Percentiles rank a stretch among this genome's conserved stretches.
Conservation (phyloP, 1,139 yeast genomes). For the Candida sanyaensis region DNA sequence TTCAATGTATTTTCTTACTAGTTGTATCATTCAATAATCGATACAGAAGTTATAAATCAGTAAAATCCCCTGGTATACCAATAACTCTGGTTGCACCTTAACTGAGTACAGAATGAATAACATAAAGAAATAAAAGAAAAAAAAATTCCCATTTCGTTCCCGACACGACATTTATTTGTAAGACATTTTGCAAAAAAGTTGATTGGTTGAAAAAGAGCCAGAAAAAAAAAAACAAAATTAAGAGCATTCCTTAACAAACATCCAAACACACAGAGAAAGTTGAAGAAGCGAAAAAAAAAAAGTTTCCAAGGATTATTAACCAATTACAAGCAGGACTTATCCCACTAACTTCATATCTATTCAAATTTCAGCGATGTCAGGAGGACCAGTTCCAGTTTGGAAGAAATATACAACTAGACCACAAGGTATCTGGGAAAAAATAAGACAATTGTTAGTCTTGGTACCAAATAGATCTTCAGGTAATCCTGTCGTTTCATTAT, state of each 20-base stretch:
- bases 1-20: no score
- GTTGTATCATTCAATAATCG: no score
- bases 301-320: not conserved
- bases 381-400: slow-evolving; percentile 83
- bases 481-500: slow-evolving; percentile 73
- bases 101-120: no score
- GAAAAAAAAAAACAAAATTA: not conserved
- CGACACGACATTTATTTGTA: not conserved
- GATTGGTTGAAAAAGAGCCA: slow-evolving; percentile 8
- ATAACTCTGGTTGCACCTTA: no score
- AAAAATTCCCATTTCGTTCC: not conserved
- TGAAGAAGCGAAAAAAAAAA: not conserved
- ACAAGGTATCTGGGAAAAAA: slow-evolving; percentile 77
- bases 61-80: no score
- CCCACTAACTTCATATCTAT: not conserved
- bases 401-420: slow-evolving; percentile 85
- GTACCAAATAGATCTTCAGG: slow-evolving; percentile 88
- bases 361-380: slow-evolving; percentile 48
- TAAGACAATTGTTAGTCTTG: slow-evolving; percentile 62
- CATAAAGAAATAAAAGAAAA: not conserved
- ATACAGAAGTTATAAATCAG: no score
- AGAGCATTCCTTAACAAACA: not conserved
- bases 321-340: not conserved
- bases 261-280: not conserved
- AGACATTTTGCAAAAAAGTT: slow-evolving; percentile 4